A percentile compares a stretch with the other conserved stretches of the same genome.
Evolutionary conservation across 1,139 yeast species (phyloP).

Genomic region (Hemisphaericaspora subhashii): DNA sequence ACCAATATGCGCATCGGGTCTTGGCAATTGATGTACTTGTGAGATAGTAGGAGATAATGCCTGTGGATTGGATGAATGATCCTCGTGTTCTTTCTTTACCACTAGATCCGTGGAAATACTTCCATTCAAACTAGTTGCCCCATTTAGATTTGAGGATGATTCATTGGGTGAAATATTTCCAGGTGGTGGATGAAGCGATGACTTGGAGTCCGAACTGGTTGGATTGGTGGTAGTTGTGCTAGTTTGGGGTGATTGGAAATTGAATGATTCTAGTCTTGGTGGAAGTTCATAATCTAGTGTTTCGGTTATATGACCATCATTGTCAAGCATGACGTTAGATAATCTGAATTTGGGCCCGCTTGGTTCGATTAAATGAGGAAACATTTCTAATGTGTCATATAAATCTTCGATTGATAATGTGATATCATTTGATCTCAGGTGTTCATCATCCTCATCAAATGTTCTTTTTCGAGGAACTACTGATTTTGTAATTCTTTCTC

Average conservation of each 20-base stretch:
- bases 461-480: conserved; percentile 17
- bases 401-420: conserved; percentile 66
- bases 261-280: conserved; percentile 18
- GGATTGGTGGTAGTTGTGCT: no score
- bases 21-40: conserved; percentile 9
- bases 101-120: neutral
- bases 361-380: conserved; percentile 69
- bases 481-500: neutral
- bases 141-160: conserved; percentile 1
- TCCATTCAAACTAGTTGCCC: conserved; percentile 1
- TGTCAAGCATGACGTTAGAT: conserved; percentile 53
- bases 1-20: conserved; percentile 46
- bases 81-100: neutral
- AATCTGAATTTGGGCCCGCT: conserved; percentile 59
- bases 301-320: conserved; percentile 49
- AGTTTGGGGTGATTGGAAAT: conserved; percentile 3
- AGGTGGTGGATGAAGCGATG: neutral
- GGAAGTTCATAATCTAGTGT: conserved; percentile 47
- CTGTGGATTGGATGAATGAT: neutral
- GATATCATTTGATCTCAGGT: conserved; percentile 17
- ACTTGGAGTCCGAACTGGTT: neutral
- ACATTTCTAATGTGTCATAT: conserved; percentile 59
- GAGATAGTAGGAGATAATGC: conserved; percentile 2
- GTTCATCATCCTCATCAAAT: conserved; percentile 19
- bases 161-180: neutral